Base-by-base conservation (phyloP, 441 rosid species). In the Pelargonium citronellum region DNA sequence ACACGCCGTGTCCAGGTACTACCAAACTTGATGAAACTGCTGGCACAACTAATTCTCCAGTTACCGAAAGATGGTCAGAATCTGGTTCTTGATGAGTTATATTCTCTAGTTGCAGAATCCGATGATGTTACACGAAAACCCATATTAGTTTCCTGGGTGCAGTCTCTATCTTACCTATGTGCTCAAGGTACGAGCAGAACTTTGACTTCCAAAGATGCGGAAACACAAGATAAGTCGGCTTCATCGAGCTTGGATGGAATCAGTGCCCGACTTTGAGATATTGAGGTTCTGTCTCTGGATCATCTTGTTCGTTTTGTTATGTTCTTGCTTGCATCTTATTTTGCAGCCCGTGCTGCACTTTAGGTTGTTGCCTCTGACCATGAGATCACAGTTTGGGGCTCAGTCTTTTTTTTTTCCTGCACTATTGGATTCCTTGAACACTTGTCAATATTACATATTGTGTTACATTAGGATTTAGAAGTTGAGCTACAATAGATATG, bases 71-170 rank as follows among this genome's bases (percentile, higher is more conserved):
- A 87, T 75, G 89, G 84, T 66, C 95, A 85, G 84, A 74, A 75
- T 75, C 71, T 82, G 83, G 86, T 90, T 73, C 91, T 90, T 53
- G 83, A 87, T 72, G 96, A 90, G 68, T 62, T 90, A 75, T 82
- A 85, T n/a, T 66, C 87, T 67, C 87, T 83, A 76, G 94, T 90
- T 51, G 92, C 96, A 15, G 96, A 87, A 62, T 91, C 96, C 13
- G 99, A 94, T 70, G 97, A 94, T 84, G 96, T 91, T 61, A 87
- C 89, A 24, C 96, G 96, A 58, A 94, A 94, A 73, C 94, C 96
- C 17, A 65, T 89, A 65, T 80, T 90, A 67, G 97, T 95, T 68
- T 91, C 99, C 20, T 91, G 97, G 99, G 73, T 91, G 81, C 99
- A 95, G 77, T 91, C 97, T 24, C 75, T 95, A 51, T 84, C 91